Evolutionary conservation across 78 protist species (phyloP).

Genomic region (Chrysochromulina parva): DNA sequence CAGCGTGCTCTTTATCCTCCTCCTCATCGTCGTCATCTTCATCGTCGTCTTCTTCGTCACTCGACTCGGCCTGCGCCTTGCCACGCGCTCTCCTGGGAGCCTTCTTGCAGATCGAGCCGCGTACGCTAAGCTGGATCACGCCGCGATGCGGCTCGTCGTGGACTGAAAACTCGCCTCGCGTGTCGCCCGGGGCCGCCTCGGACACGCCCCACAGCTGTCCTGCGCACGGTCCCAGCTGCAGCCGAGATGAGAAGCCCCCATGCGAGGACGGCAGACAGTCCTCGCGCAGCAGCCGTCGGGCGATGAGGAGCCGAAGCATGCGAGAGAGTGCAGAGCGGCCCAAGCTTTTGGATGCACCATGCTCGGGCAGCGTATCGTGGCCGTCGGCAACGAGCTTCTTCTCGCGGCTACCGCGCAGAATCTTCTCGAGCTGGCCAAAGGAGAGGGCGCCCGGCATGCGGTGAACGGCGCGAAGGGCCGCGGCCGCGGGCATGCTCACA

Average conservation of each 20-base stretch:
- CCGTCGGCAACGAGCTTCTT: neutral
- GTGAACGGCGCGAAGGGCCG: neutral
- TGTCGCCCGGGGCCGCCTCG: too few relatives aligned
- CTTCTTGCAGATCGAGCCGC: too few relatives aligned
- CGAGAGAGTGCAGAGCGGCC: neutral
- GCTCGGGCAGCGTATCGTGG: neutral
- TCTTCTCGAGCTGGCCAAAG: neutral
- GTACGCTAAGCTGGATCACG: too few relatives aligned
- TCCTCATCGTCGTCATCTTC: too few relatives aligned
- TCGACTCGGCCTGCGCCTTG: too few relatives aligned
- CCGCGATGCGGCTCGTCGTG: too few relatives aligned
- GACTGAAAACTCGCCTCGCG: too few relatives aligned
- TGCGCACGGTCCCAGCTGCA: neutral
- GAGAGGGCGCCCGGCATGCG: neutral
- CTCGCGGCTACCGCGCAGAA: neutral
- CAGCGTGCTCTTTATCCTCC: too few relatives aligned
- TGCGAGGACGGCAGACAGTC: neutral
- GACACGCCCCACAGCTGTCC: neutral
- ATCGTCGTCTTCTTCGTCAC: too few relatives aligned
- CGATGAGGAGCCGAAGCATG: neutral
- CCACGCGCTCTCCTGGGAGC: too few relatives aligned
- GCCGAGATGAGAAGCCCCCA: neutral
- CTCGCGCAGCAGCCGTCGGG: neutral
- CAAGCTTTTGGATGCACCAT: neutral
- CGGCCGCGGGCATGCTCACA: neutral